Evolutionary conservation across 306 rosid species (phyloP), one percentile per base, ranked within the genome.

Genomic region (Myrica gale): DNA sequence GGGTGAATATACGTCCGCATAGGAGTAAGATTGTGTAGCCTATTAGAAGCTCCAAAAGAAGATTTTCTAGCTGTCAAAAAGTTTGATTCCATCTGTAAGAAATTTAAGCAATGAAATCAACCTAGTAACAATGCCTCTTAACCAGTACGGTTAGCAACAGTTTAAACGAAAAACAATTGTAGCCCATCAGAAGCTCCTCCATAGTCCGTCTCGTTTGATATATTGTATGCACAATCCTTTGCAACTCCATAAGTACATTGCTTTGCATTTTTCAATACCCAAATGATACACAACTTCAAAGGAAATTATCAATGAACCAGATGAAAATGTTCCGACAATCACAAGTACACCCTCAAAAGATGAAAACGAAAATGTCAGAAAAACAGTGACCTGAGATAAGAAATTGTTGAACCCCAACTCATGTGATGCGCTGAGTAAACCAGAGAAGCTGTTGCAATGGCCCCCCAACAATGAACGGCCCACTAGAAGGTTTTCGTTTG

Each of bases 391-490:
- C 95, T 94, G 97, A 69, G 87, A 88, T 60, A 89, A 81, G 76
- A 81, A 85, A 82, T 61, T 82, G 76, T 43, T 52, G 85, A 84
- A 78, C 65, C 78, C 10, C 77, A 75, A 61, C 84, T 84, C 96
- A 41, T 73, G 84, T n/a, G 91, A 81, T 68, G 86, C 23, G 74
- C 87, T 80, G 62, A 71, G 46, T 54, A 81, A 71, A 61, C 85
- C 86, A 72, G 89, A 79, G 32, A 81, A 72, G 80, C 71, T 83
- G 85, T 81, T 86, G 82, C 86, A 68, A 7, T 84, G 72, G 48
- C 89, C 87, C 5, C 90, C 85, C 15, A 90, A 56, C 82, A 91
- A 82, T n/a, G 92, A 86, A 78, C 86, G 88, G 5, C 98, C 89
- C 74, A 75, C 97, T 91, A 41, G 44, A 11, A 60, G 7, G 12